A percentile compares a stretch with the other conserved stretches of the same genome.
phyloP scores from a whole-genome alignment of 2,329 filamentous ascomycete species.

The Rutstroemia sp. region DNA sequence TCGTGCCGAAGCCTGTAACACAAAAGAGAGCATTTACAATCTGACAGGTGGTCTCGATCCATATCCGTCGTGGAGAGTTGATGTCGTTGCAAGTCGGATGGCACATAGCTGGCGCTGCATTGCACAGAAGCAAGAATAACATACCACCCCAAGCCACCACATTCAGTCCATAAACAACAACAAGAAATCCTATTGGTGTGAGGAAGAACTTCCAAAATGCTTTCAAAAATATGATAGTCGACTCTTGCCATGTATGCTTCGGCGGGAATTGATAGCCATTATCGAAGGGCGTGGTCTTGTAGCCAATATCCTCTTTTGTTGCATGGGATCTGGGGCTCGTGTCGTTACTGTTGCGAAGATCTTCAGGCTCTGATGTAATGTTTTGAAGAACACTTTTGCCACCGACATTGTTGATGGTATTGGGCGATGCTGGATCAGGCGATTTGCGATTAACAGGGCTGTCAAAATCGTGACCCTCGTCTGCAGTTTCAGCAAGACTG shows the following conservation, averaged over 20 bases:
- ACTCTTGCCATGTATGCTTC: slow-evolving; percentile 51
- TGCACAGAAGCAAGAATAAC: slow-evolving; percentile 78
- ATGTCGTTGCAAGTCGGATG: slow-evolving; percentile 61
- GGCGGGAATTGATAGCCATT: slow-evolving; percentile 62
- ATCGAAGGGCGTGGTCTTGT: slow-evolving; percentile 37
- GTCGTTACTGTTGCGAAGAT: slow-evolving; percentile 15
- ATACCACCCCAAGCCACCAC: slow-evolving; percentile 87
- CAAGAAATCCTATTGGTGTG: slow-evolving; percentile 69
- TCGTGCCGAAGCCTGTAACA: slow-evolving; percentile 76
- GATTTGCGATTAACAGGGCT: neutral
- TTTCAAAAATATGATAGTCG: slow-evolving; percentile 48
- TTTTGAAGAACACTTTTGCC: neutral
- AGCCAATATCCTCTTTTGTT: slow-evolving; percentile 12
- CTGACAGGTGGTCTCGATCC: slow-evolving; percentile 81
- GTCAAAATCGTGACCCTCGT: slow-evolving; percentile 12
- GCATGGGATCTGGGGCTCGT: slow-evolving; percentile 15
- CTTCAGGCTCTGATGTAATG: neutral
- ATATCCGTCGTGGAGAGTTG: slow-evolving; percentile 68
- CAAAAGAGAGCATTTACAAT: slow-evolving; percentile 81
- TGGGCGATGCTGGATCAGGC: neutral
- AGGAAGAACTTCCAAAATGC: slow-evolving; percentile 66
- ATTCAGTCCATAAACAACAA: slow-evolving; percentile 74
- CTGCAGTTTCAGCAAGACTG: slow-evolving; percentile 18
- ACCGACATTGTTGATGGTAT: neutral
- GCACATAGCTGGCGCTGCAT: slow-evolving; percentile 69